phyloP scores from a whole-genome alignment of 2,329 filamentous ascomycete species.

The Ustulina deusta region DNA sequence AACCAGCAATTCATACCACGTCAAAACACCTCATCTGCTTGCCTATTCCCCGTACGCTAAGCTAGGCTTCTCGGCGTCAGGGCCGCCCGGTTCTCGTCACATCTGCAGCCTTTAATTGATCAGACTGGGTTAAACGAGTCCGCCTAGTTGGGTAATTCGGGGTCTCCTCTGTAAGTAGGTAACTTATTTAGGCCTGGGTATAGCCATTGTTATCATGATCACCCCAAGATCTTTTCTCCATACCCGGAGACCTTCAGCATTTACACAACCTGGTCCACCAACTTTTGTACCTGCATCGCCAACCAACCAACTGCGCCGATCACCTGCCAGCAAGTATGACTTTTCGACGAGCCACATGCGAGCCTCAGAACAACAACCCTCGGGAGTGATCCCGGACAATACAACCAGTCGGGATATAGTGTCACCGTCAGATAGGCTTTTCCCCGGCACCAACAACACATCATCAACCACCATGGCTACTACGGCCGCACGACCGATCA shows the following conservation, averaged over 20 bases:
- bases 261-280: conserved; percentile 30
- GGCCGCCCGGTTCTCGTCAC: conserved; percentile 15
- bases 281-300: conserved; percentile 34
- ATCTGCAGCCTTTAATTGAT: conserved; percentile 16
- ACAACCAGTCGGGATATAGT: conserved; percentile 44
- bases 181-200: conserved; percentile 11
- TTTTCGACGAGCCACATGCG: conserved; percentile 40
- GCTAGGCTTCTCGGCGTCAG: conserved; percentile 16
- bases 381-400: conserved; percentile 35
- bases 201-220: conserved; percentile 52
- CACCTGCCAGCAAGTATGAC: conserved; percentile 51
- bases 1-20: conserved; percentile 30
- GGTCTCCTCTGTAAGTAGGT: conserved; percentile 16
- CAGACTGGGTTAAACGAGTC: conserved; percentile 12
- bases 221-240: conserved; percentile 57
- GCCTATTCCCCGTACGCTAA: conserved; percentile 28
- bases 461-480: conserved; percentile 50
- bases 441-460: conserved; percentile 44
- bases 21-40: conserved; percentile 31
- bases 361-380: conserved; percentile 31
- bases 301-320: conserved; percentile 33
- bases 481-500: conserved; percentile 52
- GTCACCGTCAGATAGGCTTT: conserved; percentile 43
- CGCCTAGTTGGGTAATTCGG: conserved; percentile 35
- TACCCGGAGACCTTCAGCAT: conserved; percentile 47